Conservation (phyloP, 345 rosid genomes). For the Iberis pinnata region DNA sequence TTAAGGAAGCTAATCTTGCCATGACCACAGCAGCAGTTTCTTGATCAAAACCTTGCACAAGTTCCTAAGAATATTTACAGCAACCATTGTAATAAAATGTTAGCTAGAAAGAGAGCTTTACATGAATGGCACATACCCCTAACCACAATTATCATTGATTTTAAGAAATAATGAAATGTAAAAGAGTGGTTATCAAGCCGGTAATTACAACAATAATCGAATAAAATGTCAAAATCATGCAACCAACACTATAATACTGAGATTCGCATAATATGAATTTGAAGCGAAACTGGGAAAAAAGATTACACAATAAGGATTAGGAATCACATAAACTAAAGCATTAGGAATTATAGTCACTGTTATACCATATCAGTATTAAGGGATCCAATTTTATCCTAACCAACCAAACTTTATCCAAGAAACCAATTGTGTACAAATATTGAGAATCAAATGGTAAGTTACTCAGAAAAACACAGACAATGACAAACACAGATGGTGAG, state of each 20-base stretch:
- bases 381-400: background rate
- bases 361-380: too few relatives aligned
- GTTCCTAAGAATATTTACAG: slow-evolving; percentile 48
- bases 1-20: slow-evolving; percentile 84
- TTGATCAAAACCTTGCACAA: slow-evolving; percentile 95
- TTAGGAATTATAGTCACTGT: too few relatives aligned
- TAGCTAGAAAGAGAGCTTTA: slow-evolving; percentile 7
- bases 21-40: slow-evolving; percentile 95
- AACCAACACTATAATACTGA: background rate
- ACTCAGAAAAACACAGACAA: too few relatives aligned
- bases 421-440: background rate
- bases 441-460: too few relatives aligned
- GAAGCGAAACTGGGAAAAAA: too few relatives aligned
- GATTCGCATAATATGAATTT: slow-evolving; percentile 7
- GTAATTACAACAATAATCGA: background rate
- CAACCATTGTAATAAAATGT: slow-evolving; percentile 2
- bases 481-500: background rate
- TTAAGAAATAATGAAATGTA: too few relatives aligned
- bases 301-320: too few relatives aligned
- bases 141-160: too few relatives aligned
- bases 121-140: too few relatives aligned
- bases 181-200: too few relatives aligned
- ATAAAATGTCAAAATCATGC: too few relatives aligned
- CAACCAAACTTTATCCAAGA: slow-evolving; percentile 2
- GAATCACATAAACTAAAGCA: too few relatives aligned